These are phyloP conservation scores for Aspergillus saccharolyticus DNA, from an alignment of 495 filamentous ascomycete species.

Conservation along the genomic window DNA sequence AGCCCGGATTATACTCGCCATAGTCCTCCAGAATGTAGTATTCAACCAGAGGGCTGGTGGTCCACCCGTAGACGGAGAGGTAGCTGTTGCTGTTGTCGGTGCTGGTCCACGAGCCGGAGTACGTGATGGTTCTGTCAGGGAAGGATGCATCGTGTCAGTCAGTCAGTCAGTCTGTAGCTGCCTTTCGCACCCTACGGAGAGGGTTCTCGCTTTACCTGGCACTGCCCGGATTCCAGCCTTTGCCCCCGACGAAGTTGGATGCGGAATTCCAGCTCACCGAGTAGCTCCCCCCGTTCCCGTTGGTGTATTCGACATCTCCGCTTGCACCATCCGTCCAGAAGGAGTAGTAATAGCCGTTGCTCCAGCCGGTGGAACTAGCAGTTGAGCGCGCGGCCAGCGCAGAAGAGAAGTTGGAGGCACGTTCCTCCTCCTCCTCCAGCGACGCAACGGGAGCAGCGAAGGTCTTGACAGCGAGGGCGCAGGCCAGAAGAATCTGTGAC, in stretches of 20 bases:
- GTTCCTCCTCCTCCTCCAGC: slow-evolving; percentile 15
- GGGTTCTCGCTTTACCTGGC: slow-evolving; percentile 33
- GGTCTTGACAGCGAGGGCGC: slow-evolving; percentile 27
- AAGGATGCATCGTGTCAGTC: neutral
- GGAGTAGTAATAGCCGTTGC: slow-evolving; percentile 57
- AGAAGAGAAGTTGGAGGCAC: neutral
- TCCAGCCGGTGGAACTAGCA: slow-evolving; percentile 43
- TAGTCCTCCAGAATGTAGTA: slow-evolving; percentile 61
- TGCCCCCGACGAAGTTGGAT: slow-evolving; percentile 59
- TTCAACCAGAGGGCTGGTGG: slow-evolving; percentile 54
- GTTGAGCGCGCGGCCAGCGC: slow-evolving; percentile 28
- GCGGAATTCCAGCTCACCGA: slow-evolving; percentile 48
- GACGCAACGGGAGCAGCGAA: slow-evolving; percentile 38
- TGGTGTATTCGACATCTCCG: slow-evolving; percentile 51
- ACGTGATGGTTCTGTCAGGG: slow-evolving; percentile 44
- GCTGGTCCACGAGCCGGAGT: slow-evolving; percentile 49
- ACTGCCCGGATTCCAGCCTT: slow-evolving; percentile 55
- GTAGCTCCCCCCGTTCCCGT: slow-evolving; percentile 53
- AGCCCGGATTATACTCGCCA: slow-evolving; percentile 50
- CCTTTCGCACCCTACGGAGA: too few species aligned
- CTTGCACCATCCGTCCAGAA: slow-evolving; percentile 56
- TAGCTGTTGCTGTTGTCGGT: slow-evolving; percentile 49
- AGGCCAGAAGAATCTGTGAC: slow-evolving; percentile 37
- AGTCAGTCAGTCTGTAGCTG: too few species aligned
- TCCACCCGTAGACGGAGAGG: slow-evolving; percentile 62